Percentiles rank a stretch among this genome's conserved stretches.
phyloP scores from a whole-genome alignment of 1,139 yeast species.

The Lodderomyces jiufengensis region DNA sequence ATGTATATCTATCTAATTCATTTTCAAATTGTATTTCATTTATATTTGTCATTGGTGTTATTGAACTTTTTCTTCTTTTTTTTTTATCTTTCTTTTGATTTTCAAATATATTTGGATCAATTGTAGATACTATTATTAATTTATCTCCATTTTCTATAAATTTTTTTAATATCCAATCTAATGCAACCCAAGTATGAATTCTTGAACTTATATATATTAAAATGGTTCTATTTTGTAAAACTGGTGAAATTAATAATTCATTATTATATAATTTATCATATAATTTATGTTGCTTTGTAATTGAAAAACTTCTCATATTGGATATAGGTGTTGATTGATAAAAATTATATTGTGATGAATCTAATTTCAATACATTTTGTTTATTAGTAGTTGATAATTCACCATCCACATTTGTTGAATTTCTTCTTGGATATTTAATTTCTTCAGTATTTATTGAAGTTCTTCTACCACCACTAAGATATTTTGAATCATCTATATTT shows the following conservation, averaged over 20 bases:
- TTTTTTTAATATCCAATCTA: constrained; percentile 33
- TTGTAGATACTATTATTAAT: constrained; percentile 32
- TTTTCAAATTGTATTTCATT: constrained; percentile 12
- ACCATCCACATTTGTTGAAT: constrained; percentile 1
- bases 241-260: constrained; percentile 32
- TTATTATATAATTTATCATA: constrained; percentile 38
- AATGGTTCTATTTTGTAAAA: constrained; percentile 43
- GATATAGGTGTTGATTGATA: constrained; percentile 56
- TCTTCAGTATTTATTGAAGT: too few species aligned
- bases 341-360: constrained; percentile 4
- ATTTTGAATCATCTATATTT: too few species aligned
- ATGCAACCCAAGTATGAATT: constrained; percentile 43
- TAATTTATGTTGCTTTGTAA: constrained; percentile 42
- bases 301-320: constrained; percentile 49
- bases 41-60: too few species aligned
- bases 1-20: constrained; percentile 29
- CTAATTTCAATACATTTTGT: constrained; percentile 5
- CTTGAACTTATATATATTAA: constrained; percentile 40
- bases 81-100: constrained; percentile 14
- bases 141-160: constrained; percentile 17
- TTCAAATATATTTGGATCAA: constrained; percentile 28
- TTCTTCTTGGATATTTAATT: constrained; percentile 8
- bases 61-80: constrained; percentile 9
- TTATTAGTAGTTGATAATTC: constrained; percentile 5
- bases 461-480: too few species aligned